phyloP scores from a whole-genome alignment of 2,329 filamentous ascomycete species.

The Botryosphaeria dothidea region DNA sequence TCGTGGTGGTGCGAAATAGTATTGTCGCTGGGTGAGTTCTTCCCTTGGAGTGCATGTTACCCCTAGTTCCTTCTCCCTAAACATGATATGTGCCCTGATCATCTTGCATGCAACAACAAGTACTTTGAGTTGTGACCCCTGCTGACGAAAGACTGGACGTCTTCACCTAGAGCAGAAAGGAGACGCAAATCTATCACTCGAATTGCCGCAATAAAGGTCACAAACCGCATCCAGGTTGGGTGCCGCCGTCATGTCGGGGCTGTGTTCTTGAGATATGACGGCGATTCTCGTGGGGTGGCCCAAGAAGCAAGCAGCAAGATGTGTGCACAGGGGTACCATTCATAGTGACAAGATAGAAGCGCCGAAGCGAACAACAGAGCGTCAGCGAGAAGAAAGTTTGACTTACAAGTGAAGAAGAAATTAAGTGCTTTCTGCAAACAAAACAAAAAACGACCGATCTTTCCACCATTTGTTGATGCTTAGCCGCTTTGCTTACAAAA shows the following conservation, averaged over 20 bases:
- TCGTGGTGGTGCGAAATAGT: neutral
- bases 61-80: too few species aligned
- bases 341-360: too few species aligned
- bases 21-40: neutral
- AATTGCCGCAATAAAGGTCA: neutral
- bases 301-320: neutral
- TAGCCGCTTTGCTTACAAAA: too few species aligned
- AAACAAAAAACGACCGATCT: too few species aligned
- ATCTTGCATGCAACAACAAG: too few species aligned
- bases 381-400: too few species aligned
- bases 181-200: neutral
- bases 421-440: too few species aligned
- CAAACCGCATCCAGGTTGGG: slow-evolving; percentile 1
- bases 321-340: neutral
- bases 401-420: too few species aligned
- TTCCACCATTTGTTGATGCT: too few species aligned
- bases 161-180: neutral
- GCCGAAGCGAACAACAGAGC: too few species aligned
- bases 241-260: neutral
- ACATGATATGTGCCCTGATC: too few species aligned
- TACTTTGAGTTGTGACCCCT: neutral
- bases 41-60: neutral
- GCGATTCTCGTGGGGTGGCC: too few species aligned
- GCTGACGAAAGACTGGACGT: neutral
- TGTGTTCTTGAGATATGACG: neutral